Evolutionary conservation across 164 flowering plant genomes (phyloP).

Genomic region (Kingdonia uniflora): DNA sequence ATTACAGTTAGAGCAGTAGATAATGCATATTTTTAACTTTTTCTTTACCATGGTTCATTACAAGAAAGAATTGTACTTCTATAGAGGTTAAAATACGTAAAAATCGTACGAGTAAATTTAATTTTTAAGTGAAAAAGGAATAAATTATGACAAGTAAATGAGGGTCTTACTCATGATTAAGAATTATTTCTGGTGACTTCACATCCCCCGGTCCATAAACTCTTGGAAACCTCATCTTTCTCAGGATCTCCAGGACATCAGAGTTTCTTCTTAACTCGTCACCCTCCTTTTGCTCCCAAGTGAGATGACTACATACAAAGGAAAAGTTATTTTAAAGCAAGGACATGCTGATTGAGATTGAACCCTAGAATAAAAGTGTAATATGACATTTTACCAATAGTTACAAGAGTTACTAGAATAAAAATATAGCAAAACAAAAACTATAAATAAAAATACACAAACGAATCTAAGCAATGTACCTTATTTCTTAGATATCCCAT

Average conservation of each 20-base stretch:
- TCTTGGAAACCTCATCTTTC: slow-evolving; percentile 34
- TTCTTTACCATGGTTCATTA: too few relatives aligned
- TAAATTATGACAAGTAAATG: too few relatives aligned
- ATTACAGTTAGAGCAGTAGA: background rate
- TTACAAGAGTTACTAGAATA: background rate
- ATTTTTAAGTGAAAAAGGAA: too few relatives aligned
- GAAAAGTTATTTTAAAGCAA: slow-evolving; percentile 30
- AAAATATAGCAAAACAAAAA: background rate
- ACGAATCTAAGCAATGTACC: too few relatives aligned
- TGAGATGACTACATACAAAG: slow-evolving; percentile 33
- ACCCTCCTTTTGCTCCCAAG: slow-evolving; percentile 36
- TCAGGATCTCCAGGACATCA: slow-evolving; percentile 37
- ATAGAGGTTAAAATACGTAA: too few relatives aligned
- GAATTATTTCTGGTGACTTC: slow-evolving; percentile 31
- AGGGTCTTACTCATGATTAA: slow-evolving; percentile 30
- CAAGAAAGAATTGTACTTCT: too few relatives aligned
- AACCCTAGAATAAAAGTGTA: slow-evolving; percentile 17
- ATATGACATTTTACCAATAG: too few relatives aligned
- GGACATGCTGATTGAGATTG: slow-evolving; percentile 29
- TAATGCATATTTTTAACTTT: too few relatives aligned
- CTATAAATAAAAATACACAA: slow-evolving; percentile 10
- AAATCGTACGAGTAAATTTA: too few relatives aligned
- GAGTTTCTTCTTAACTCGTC: too few relatives aligned
- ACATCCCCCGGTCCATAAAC: slow-evolving; percentile 19
- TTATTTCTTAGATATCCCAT: too few relatives aligned